Conservation (phyloP, 305 asterid species). For the Solanum hybrid region DNA sequence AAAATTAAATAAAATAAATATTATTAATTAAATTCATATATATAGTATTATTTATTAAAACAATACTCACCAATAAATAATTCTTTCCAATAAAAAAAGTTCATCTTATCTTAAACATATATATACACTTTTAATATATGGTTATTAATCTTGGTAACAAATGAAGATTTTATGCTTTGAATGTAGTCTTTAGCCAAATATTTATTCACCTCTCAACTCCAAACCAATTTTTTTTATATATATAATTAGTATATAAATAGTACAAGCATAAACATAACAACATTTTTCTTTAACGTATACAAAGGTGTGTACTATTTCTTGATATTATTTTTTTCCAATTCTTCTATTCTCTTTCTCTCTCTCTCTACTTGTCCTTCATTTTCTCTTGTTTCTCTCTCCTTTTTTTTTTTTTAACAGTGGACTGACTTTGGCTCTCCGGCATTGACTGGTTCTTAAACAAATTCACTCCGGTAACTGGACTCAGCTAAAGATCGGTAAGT, state of each 20-base stretch:
- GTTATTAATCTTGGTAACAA: conserved; percentile 4
- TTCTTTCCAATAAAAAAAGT: background rate
- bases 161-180: conserved; percentile 15
- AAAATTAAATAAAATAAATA: background rate
- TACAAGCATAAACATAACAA: background rate
- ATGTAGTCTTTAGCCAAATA: conserved; percentile 4
- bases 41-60: background rate
- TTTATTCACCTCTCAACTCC: background rate
- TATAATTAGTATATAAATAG: background rate
- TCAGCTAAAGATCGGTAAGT: conserved; percentile 42
- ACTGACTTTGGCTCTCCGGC: conserved; percentile 49
- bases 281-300: background rate
- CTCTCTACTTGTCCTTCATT: conserved; percentile 14
- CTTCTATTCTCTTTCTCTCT: conserved; percentile 3
- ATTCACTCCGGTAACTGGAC: conserved; percentile 22
- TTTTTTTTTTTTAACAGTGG: conserved; percentile 15
- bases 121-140: background rate
- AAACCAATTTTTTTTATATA: background rate
- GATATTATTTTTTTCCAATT: background rate
- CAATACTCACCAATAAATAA: background rate
- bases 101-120: background rate
- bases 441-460: conserved; percentile 36
- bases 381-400: conserved; percentile 7
- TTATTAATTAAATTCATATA: background rate
- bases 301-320: conserved; percentile 1